phyloP scores from a whole-genome alignment of 2,329 filamentous ascomycete genomes.

The Fusarium globosum region DNA sequence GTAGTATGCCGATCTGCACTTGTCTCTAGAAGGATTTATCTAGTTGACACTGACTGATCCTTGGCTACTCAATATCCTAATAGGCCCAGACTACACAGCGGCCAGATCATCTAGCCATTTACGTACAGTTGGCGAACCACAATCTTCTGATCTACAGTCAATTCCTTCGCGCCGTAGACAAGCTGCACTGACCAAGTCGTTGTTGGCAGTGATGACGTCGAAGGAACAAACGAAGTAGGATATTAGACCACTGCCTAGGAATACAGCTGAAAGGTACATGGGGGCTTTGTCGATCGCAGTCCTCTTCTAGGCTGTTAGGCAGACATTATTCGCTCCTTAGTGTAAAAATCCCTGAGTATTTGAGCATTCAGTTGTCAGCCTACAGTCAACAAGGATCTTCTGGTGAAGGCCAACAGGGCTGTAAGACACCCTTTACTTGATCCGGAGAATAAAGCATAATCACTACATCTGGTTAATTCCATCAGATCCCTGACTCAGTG shows the following conservation, averaged over 20 bases:
- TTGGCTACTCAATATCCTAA: background rate
- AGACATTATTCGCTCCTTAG: background rate
- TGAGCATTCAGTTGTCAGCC: background rate
- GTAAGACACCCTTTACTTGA: background rate
- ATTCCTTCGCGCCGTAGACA: background rate
- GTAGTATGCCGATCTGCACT: background rate
- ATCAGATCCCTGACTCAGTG: no score
- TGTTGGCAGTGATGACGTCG: constrained; percentile 1
- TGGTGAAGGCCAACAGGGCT: background rate
- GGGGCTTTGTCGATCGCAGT: background rate
- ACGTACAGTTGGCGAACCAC: background rate
- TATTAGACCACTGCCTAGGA: background rate
- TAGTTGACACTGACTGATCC: background rate
- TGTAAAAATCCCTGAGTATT: background rate
- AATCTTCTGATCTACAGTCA: background rate
- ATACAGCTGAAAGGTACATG: background rate
- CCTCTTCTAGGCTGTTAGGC: background rate
- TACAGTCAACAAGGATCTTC: background rate
- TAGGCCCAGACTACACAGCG: background rate
- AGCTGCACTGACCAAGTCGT: background rate
- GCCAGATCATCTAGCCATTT: background rate
- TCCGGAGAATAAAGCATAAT: background rate
- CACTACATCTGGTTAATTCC: background rate
- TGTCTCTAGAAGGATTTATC: background rate
- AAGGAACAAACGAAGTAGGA: background rate